These are phyloP conservation scores for Lentinula sp. DNA, from an alignment of 768 basidiomycete species.

Conservation along the genomic window DNA sequence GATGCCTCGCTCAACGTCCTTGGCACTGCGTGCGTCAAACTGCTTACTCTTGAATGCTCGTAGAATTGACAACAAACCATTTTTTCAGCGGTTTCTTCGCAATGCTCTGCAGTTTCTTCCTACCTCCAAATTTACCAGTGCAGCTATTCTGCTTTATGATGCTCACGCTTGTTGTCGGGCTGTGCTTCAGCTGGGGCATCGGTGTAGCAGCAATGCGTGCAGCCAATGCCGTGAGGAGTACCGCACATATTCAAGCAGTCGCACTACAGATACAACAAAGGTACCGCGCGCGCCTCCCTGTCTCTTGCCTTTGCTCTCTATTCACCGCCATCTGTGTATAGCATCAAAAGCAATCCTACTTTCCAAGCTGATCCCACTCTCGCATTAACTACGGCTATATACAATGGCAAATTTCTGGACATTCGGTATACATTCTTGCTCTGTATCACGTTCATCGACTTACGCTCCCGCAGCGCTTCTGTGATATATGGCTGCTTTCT, in stretches of 20 bases:
- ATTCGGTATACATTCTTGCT: slow-evolving; percentile 17
- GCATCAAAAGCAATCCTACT: slow-evolving; percentile 13
- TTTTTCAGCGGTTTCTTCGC: slow-evolving; percentile 38
- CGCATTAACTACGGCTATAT: slow-evolving; percentile 32
- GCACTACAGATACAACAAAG: slow-evolving; percentile 23
- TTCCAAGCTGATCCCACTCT: slow-evolving; percentile 33
- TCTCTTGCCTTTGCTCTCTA: background rate
- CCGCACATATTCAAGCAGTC: slow-evolving; percentile 22
- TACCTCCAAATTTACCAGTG: slow-evolving; percentile 43
- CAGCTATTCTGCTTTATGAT: slow-evolving; percentile 43
- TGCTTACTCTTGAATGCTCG: background rate
- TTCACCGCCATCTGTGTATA: background rate
- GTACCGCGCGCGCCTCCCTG: slow-evolving; percentile 14
- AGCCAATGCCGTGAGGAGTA: slow-evolving; percentile 30
- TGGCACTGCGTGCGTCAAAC: slow-evolving; percentile 32
- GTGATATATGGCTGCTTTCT: slow-evolving; percentile 45
- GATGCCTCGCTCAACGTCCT: slow-evolving; percentile 27
- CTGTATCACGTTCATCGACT: background rate
- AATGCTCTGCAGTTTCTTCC: slow-evolving; percentile 31
- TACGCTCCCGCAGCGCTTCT: slow-evolving; percentile 24
- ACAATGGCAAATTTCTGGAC: slow-evolving; percentile 46
- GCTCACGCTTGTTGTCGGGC: slow-evolving; percentile 40
- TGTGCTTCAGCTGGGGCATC: slow-evolving; percentile 48
- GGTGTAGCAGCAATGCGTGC: slow-evolving; percentile 50
- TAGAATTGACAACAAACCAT: background rate